phyloP scores from a whole-genome alignment of 192 early-diverging fungal species.

The Haplosporangium gracile region DNA sequence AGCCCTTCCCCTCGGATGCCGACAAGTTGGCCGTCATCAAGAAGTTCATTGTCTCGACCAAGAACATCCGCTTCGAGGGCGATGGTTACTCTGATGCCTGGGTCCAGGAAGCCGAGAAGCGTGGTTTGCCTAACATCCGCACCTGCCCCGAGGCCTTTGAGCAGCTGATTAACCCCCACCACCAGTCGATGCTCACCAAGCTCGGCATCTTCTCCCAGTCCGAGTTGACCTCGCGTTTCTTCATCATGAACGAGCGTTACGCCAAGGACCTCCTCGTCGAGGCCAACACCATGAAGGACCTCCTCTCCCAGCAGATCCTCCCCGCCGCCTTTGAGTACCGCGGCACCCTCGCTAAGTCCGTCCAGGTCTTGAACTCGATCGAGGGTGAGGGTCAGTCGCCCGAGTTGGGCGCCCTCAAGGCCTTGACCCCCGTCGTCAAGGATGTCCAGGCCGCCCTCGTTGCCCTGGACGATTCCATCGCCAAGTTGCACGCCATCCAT shows the following conservation, averaged over 20 bases:
- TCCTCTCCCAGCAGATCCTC: slow-evolving; percentile 88
- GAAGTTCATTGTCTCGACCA: slow-evolving; percentile 83
- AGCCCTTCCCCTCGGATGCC: slow-evolving; percentile 81
- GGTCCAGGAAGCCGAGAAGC: slow-evolving; percentile 91
- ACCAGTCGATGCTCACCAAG: slow-evolving; percentile 82
- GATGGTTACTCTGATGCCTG: slow-evolving; percentile 98
- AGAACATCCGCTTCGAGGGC: slow-evolving; percentile 95
- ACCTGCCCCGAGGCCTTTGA: slow-evolving; percentile 91
- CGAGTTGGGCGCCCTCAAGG: slow-evolving; percentile 79
- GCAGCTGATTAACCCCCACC: slow-evolving; percentile 77
- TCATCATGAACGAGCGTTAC: slow-evolving; percentile 98
- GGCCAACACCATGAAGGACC: slow-evolving; percentile 86
- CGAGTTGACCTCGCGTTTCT: slow-evolving; percentile 93
- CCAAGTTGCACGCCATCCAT: slow-evolving; percentile 67
- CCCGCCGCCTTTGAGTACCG: slow-evolving; percentile 92
- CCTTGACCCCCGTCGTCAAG: slow-evolving; percentile 72
- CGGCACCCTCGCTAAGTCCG: slow-evolving; percentile 86
- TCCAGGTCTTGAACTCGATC: slow-evolving; percentile 77
- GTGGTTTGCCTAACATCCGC: slow-evolving; percentile 97
- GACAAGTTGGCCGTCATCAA: slow-evolving; percentile 94
- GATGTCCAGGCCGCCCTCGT: slow-evolving; percentile 68
- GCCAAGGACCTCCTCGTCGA: slow-evolving; percentile 97
- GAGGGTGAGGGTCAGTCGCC: slow-evolving; percentile 64
- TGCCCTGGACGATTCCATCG: slow-evolving; percentile 69
- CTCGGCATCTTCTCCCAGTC: slow-evolving; percentile 87